Percentiles rank a stretch among this genome's conserved stretches.
These are phyloP conservation scores for Smittium mucronatum DNA, from an alignment of 371 early-diverging fungal species.

Conservation along the genomic window DNA sequence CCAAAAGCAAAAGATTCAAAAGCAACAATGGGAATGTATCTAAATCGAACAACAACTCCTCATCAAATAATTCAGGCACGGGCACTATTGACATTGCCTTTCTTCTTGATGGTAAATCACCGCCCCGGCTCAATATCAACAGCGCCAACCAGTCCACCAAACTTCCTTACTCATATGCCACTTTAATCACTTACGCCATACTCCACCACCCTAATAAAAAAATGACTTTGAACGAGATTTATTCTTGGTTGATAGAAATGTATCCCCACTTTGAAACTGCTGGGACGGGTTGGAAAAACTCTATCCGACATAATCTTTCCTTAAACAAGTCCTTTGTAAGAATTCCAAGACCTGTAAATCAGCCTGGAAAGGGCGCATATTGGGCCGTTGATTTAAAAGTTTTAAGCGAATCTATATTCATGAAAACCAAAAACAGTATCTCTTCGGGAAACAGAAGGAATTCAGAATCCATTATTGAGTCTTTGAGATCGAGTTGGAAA, in stretches of 20 bases:
- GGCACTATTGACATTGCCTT: conserved; percentile 22
- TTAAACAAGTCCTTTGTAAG: conserved; percentile 88
- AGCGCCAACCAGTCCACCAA: conserved; percentile 32
- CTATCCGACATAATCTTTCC: conserved; percentile 96
- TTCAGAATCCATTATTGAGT: not conserved
- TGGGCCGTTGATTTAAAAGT: conserved; percentile 67
- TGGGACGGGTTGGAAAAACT: conserved; percentile 83
- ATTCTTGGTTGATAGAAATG: conserved; percentile 69
- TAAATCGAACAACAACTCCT: not conserved
- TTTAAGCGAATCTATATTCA: conserved; percentile 14
- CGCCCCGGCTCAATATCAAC: conserved; percentile 11
- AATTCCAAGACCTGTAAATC: conserved; percentile 74
- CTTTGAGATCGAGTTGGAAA: not conserved
- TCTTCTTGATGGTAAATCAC: conserved; percentile 26
- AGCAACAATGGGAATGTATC: not conserved
- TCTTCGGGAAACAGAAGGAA: not conserved
- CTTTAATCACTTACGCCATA: conserved; percentile 85
- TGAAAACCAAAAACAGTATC: conserved; percentile 4
- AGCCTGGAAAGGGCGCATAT: conserved; percentile 95
- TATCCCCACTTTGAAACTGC: conserved; percentile 67
- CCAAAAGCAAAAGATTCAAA: not conserved
- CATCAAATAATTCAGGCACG: not conserved
- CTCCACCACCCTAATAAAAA: conserved; percentile 51
- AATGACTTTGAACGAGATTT: conserved; percentile 84
- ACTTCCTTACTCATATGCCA: conserved; percentile 86